phyloP scores from a whole-genome alignment of 2,329 filamentous ascomycete genomes.

The Diatrype stigma region DNA sequence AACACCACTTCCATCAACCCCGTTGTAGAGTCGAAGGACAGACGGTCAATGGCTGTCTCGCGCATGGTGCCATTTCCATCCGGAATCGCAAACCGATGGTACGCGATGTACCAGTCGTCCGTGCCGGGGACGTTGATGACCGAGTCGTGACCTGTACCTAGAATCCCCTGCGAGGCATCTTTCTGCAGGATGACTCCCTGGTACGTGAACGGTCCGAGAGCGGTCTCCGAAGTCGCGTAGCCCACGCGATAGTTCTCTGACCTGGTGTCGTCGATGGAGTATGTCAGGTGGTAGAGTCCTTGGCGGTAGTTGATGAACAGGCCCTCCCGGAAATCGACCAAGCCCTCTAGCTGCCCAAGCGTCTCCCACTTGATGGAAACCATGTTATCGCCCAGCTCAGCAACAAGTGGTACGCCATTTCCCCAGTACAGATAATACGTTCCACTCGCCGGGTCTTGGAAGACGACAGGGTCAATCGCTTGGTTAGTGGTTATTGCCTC shows the following conservation, averaged over 20 bases:
- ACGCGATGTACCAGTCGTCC: constrained; percentile 47
- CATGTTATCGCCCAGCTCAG: constrained; percentile 43
- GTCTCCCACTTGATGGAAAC: constrained; percentile 36
- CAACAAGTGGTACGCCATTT: constrained; percentile 37
- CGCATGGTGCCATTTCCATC: constrained; percentile 39
- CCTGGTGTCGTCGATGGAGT: constrained; percentile 43
- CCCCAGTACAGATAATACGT: constrained; percentile 62
- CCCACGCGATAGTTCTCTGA: constrained; percentile 43
- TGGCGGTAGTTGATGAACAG: constrained; percentile 40
- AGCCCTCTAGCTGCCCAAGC: constrained; percentile 28
- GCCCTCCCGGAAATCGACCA: constrained; percentile 40
- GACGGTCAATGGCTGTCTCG: constrained; percentile 38
- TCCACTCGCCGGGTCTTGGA: constrained; percentile 54
- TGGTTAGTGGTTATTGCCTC: constrained; percentile 28
- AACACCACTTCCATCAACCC: constrained; percentile 34
- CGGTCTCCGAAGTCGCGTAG: constrained; percentile 36
- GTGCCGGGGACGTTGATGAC: constrained; percentile 42
- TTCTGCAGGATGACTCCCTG: constrained; percentile 41
- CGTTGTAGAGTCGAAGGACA: constrained; percentile 33
- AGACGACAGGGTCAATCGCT: constrained; percentile 59
- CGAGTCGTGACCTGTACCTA: constrained; percentile 42
- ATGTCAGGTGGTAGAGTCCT: constrained; percentile 43
- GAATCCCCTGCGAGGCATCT: constrained; percentile 35
- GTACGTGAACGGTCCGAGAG: constrained; percentile 41
- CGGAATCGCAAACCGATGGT: constrained; percentile 44